Conservation (phyloP, 306 rosid species). For the Ormosia emarginata region DNA sequence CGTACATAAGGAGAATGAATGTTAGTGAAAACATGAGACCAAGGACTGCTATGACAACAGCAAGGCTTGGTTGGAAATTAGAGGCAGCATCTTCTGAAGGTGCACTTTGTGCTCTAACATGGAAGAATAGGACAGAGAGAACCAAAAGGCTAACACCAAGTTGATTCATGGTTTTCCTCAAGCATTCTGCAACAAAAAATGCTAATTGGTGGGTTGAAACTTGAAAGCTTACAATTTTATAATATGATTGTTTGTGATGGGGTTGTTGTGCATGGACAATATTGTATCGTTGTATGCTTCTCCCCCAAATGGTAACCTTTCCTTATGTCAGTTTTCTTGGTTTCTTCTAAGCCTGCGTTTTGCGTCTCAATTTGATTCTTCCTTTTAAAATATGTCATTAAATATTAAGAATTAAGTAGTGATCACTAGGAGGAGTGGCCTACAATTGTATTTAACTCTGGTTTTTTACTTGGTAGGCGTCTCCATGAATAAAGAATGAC, state of each 20-base stretch:
- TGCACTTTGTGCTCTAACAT: slow-evolving; percentile 47
- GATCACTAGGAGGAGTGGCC: slow-evolving; percentile 39
- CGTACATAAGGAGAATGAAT: slow-evolving; percentile 58
- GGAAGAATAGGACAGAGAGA: slow-evolving; percentile 33
- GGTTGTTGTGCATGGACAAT: slow-evolving; percentile 36
- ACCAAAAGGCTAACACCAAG: slow-evolving; percentile 15
- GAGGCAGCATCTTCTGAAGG: slow-evolving; percentile 19
- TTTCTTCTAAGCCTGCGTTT: slow-evolving; percentile 33
- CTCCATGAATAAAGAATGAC: slow-evolving; percentile 5
- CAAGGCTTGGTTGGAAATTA: slow-evolving; percentile 66
- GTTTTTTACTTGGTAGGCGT: slow-evolving; percentile 30
- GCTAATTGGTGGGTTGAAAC: background rate
- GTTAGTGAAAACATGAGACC: slow-evolving; percentile 56
- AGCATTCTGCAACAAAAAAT: slow-evolving; percentile 20
- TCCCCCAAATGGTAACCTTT: slow-evolving; percentile 21
- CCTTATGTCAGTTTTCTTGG: slow-evolving; percentile 33
- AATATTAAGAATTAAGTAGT: slow-evolving; percentile 24
- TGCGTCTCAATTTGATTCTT: slow-evolving; percentile 36
- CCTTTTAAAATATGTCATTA: background rate
- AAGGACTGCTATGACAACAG: slow-evolving; percentile 60
- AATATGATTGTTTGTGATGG: background rate
- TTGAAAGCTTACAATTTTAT: slow-evolving; percentile 9
- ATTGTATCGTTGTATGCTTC: slow-evolving; percentile 22
- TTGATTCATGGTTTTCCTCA: slow-evolving; percentile 42
- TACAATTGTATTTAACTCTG: slow-evolving; percentile 20